Evolutionary conservation across 2,329 filamentous ascomycete species (phyloP).

Genomic region (Cladorrhinum sp.): DNA sequence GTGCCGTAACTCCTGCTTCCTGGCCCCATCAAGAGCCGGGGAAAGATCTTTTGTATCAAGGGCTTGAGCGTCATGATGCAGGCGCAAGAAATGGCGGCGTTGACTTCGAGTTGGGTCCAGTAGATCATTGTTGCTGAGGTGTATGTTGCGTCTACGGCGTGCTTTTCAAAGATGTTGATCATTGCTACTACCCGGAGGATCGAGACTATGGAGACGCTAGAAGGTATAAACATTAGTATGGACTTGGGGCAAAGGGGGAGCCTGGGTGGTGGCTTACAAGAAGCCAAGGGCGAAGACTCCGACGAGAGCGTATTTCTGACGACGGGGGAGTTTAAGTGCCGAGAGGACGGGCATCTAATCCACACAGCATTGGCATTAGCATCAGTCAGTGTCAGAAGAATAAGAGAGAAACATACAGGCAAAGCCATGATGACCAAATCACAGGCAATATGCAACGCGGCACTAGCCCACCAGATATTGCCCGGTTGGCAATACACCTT

Average conservation of each 20-base stretch:
- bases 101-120: constrained; percentile 38
- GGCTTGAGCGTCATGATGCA: constrained; percentile 40
- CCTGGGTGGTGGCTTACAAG: constrained; percentile 21
- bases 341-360: constrained; percentile 25
- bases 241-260: neutral
- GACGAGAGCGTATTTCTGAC: constrained; percentile 27
- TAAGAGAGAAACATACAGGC: constrained; percentile 16
- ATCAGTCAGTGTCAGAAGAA: too few relatives aligned
- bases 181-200: constrained; percentile 33
- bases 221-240: neutral
- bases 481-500: constrained; percentile 26
- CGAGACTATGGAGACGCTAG: constrained; percentile 37
- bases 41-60: constrained; percentile 34
- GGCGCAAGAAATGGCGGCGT: constrained; percentile 36
- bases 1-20: constrained; percentile 1
- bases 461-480: constrained; percentile 29
- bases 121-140: constrained; percentile 31
- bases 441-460: constrained; percentile 25
- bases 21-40: constrained; percentile 16
- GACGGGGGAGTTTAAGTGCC: constrained; percentile 21
- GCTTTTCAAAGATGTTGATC: constrained; percentile 18
- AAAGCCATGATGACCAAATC: constrained; percentile 28
- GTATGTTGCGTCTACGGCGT: constrained; percentile 31
- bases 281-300: constrained; percentile 28
- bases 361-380: neutral